Base-by-base conservation (phyloP, 495 filamentous ascomycete species). In the Hypoxylon fuscum region DNA sequence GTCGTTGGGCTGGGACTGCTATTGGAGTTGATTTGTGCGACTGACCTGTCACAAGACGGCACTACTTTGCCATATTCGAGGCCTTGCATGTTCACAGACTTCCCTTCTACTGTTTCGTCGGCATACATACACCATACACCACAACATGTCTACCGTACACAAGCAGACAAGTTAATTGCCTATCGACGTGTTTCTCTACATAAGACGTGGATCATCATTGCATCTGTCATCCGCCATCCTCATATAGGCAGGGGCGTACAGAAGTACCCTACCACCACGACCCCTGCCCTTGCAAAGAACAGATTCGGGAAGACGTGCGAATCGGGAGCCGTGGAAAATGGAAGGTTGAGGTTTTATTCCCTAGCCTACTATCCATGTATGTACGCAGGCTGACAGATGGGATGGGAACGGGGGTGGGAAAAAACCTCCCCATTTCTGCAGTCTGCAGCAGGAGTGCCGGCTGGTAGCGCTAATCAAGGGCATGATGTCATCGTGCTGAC, bases 401-500 rank as follows among this genome's bases (percentile, higher is more conserved):
- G n/a, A n/a, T n/a, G n/a, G n/a, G n/a, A n/a, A n/a, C n/a, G n/a
- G n/a, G n/a, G n/a, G n/a, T n/a, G n/a, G n/a, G n/a, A n/a, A n/a
- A n/a, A n/a, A n/a, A n/a, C n/a, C n/a, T n/a, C n/a, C n/a, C n/a
- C n/a, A n/a, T 4, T 23, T 6, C 3, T 21, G 38, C n/a, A 42
- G 41, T 21, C 5, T 44, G 41, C 18, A 25, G 20, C 17, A 23
- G 14, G 41, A 44, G 9, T 18, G 41, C 41, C 41, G 41, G 9
- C 20, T 46, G 23, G 20, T 18, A 29, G 15, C 23, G 43, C 23
- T 31, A 31, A 0, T 1, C 2, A 14, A n/a, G 3, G 23, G 5
- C 15, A 59, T 65, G 62, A 65, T 49, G 55, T 65, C 62, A 65
- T 56, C 40, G 44, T 60, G 55, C 62, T 65, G 62, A 65, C 62